Conservation (phyloP, 1,139 yeast genomes). For the Debaryomyces psychrophilus region DNA sequence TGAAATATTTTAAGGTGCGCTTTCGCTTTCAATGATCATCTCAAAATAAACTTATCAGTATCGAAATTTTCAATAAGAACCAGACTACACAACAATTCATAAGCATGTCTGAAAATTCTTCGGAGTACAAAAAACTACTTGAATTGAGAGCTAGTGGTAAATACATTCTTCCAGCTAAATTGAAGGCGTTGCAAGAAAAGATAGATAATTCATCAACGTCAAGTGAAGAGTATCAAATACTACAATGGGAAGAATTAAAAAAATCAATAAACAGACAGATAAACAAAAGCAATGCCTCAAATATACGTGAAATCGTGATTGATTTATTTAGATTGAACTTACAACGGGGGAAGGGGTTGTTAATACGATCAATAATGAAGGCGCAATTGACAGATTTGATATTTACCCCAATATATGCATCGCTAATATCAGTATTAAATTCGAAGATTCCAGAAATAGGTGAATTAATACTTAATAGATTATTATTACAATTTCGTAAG, state of each 20-base stretch:
- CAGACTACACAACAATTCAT: neutral
- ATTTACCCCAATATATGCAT: slow-evolving; percentile 56
- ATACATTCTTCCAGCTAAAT: slow-evolving; percentile 56
- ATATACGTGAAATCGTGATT: slow-evolving; percentile 50
- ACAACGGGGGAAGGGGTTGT: slow-evolving; percentile 60
- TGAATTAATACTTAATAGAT: slow-evolving; percentile 53
- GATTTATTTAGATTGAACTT: slow-evolving; percentile 59
- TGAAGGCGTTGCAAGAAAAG: slow-evolving; percentile 34
- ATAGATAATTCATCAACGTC: slow-evolving; percentile 6
- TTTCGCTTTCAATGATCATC: slow-evolving; percentile 8
- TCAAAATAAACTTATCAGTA: neutral
- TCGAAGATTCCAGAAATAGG: slow-evolving; percentile 75
- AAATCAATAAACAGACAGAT: slow-evolving; percentile 51
- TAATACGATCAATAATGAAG: slow-evolving; percentile 59
- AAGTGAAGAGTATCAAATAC: slow-evolving; percentile 36
- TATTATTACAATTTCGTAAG: slow-evolving; percentile 62
- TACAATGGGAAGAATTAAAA: slow-evolving; percentile 58
- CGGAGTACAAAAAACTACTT: slow-evolving; percentile 39
- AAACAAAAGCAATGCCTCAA: slow-evolving; percentile 47
- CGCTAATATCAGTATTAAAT: slow-evolving; percentile 63
- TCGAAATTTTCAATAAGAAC: neutral
- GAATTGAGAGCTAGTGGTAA: slow-evolving; percentile 47
- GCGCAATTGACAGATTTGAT: slow-evolving; percentile 47
- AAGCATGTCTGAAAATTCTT: slow-evolving; percentile 14
- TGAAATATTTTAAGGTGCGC: slow-evolving; percentile 3